Conservation (phyloP, 169 alveolate species). For the Plasmodium cynomolgi region DNA sequence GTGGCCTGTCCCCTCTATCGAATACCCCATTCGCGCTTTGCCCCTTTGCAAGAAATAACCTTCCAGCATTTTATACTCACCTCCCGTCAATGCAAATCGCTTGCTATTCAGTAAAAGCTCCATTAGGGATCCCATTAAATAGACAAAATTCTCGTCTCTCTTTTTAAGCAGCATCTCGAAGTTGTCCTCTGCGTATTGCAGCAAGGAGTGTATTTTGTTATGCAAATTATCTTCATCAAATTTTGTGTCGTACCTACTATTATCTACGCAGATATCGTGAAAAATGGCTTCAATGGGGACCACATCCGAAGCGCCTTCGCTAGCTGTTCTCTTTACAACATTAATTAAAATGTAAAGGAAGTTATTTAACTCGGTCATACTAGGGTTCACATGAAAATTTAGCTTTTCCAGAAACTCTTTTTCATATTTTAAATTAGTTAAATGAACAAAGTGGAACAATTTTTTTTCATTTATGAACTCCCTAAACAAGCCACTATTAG, state of each 20-base stretch:
- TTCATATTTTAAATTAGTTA: slow-evolving; percentile 37
- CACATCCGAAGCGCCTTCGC: background rate
- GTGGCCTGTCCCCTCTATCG: background rate
- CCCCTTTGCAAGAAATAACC: background rate
- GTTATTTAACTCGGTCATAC: slow-evolving; percentile 19
- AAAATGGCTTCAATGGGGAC: background rate
- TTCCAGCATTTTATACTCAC: slow-evolving; percentile 11
- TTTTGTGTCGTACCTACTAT: slow-evolving; percentile 19
- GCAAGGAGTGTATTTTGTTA: slow-evolving; percentile 20
- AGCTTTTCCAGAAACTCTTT: slow-evolving; percentile 31
- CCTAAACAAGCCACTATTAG: slow-evolving; percentile 19
- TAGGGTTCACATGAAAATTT: slow-evolving; percentile 46
- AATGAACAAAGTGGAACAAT: slow-evolving; percentile 13
- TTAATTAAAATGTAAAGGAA: slow-evolving; percentile 44
- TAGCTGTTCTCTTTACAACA: slow-evolving; percentile 16
- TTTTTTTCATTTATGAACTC: slow-evolving; percentile 33
- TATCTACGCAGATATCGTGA: slow-evolving; percentile 3
- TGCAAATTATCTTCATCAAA: slow-evolving; percentile 16
- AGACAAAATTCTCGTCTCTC: slow-evolving; percentile 1
- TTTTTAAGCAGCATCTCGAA: slow-evolving; percentile 6
- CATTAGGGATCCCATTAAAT: slow-evolving; percentile 27
- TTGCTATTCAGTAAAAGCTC: slow-evolving; percentile 19
- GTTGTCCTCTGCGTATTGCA: slow-evolving; percentile 25
- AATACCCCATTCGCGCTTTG: slow-evolving; percentile 2
- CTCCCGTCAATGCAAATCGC: background rate